Base-by-base conservation (phyloP, 2,329 filamentous ascomycete species). In the Lasiodiplodia gonubiensis region DNA sequence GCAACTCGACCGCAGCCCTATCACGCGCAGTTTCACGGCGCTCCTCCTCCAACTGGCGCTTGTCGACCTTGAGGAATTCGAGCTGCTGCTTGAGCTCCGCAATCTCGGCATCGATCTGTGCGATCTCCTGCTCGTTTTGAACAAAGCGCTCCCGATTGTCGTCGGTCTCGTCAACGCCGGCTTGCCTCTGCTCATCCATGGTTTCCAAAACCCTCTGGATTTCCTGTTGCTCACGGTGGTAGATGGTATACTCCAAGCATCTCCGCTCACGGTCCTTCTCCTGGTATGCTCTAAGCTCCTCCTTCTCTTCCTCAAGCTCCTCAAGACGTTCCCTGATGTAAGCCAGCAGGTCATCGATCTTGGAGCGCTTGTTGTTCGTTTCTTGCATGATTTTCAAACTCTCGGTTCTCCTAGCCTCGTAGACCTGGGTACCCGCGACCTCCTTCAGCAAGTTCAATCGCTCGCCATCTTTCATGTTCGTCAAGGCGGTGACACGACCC, bases 391-490 rank as follows among this genome's bases (percentile, higher is more conserved):
- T 97, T 82, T 97, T 97, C 72, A 97, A 83, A 54, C 93, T 97
- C 79, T 99, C 94, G 33, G 92, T 87, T 69, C 96, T 89, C 67
- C 94, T 90, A 64, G 92, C 91, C 80, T 99, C 95, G 80, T 99
- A 99, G 53, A 97, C 93, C 74, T 97, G 93, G 8, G 95, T 99
- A 70, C 95, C 95, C 0, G 95, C 95, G n/a, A 99, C 95, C 76
- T 98, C 95, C 80, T 99, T 99, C 69, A 99, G 82, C 68, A 99
- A 83, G 72, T 91, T 94, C 70, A 99, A 82, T 64, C 95, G 88
- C 78, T 97, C 94, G 0, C 90, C 89, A 78, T 99, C 95, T 80
- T 97, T 97, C 95, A 99, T 99, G 78, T 98, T 99, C 53, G 95
- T 99, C 75, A 99, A 85, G 27, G 93, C 90, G 0, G 95, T 98